phyloP scores from a whole-genome alignment of 192 early-diverging fungal genomes.

The Entrophospora sp. region DNA sequence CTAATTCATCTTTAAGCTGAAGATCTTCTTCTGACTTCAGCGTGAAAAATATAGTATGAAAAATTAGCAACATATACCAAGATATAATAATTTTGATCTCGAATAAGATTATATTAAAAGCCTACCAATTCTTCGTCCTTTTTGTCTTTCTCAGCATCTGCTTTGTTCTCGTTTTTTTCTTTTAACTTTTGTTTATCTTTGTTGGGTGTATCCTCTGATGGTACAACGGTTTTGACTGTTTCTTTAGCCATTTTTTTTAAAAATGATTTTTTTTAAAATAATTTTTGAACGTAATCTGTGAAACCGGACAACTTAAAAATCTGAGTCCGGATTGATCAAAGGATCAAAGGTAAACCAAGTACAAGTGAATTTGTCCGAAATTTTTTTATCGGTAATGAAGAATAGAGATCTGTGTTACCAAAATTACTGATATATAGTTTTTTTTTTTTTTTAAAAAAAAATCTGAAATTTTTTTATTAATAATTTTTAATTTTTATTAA shows the following conservation, averaged over 20 bases:
- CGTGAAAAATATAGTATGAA: too few relatives aligned
- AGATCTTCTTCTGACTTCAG: slow-evolving; percentile 93
- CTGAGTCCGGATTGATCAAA: too few relatives aligned
- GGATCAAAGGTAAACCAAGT: too few relatives aligned
- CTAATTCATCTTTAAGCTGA: slow-evolving; percentile 85
- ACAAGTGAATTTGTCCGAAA: too few relatives aligned
- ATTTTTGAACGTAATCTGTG: not conserved
- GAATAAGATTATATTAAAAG: not conserved
- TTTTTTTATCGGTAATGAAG: too few relatives aligned
- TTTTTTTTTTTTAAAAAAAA: too few relatives aligned
- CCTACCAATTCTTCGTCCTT: slow-evolving; percentile 20
- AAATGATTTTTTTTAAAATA: too few relatives aligned
- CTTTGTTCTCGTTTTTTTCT: not conserved
- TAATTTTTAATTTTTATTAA: too few relatives aligned
- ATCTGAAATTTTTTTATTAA: too few relatives aligned
- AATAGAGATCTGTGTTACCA: too few relatives aligned
- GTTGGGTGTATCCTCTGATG: not conserved
- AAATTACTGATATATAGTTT: too few relatives aligned
- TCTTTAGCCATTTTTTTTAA: slow-evolving; percentile 11
- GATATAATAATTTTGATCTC: not conserved
- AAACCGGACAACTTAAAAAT: not conserved
- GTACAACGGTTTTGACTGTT: not conserved
- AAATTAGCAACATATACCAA: too few relatives aligned
- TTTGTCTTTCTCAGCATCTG: slow-evolving; percentile 13
- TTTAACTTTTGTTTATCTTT: slow-evolving; percentile 16